phyloP scores from a whole-genome alignment of 352 stramenopile species.

The Discostella stelligera region DNA sequence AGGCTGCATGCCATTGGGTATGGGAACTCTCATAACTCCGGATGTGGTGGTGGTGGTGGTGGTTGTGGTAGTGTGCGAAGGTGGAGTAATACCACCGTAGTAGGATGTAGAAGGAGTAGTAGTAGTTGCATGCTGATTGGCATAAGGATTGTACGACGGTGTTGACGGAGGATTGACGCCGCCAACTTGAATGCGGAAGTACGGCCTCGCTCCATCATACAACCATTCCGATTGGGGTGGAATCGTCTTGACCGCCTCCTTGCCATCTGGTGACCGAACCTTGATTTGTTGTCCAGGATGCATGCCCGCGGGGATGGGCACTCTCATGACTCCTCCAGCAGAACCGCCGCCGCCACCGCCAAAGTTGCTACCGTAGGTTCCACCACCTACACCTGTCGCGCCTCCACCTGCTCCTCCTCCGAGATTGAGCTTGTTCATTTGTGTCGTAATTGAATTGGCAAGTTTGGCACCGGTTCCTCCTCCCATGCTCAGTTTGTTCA shows the following conservation, averaged over 20 bases:
- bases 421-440: constrained; percentile 13
- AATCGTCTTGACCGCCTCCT: background rate
- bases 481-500: background rate
- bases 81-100: no score
- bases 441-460: background rate
- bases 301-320: background rate
- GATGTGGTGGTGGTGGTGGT: background rate
- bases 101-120: background rate
- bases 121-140: background rate
- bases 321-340: background rate
- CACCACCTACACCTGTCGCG: background rate
- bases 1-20: constrained; percentile 44
- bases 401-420: background rate
- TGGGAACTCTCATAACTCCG: constrained; percentile 3
- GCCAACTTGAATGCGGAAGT: background rate
- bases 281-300: constrained; percentile 1
- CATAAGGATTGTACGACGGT: constrained; percentile 1
- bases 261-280: background rate
- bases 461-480: background rate
- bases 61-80: background rate
- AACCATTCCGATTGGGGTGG: constrained; percentile 1
- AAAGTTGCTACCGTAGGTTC: background rate
- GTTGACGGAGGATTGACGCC: background rate
- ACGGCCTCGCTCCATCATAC: background rate
- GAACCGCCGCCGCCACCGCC: background rate